These are phyloP conservation scores for Aspergillus sp. DNA, from an alignment of 2,329 filamentous ascomycete species.

Conservation along the genomic window DNA sequence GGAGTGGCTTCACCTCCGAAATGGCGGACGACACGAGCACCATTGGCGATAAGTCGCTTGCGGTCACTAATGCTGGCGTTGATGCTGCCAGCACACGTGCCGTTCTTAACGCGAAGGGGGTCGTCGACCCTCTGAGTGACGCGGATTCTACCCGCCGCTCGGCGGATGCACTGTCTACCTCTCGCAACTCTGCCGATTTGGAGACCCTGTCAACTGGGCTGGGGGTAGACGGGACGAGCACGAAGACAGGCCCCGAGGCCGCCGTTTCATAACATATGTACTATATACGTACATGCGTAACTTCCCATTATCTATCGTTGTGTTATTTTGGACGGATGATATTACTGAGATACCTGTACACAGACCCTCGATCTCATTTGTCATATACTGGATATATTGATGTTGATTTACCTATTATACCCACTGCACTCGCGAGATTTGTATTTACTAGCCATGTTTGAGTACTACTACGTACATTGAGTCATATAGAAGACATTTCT, in stretches of 20 bases:
- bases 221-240: neutral
- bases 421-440: too few species aligned
- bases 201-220: conserved; percentile 9
- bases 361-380: too few species aligned
- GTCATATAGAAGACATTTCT: too few species aligned
- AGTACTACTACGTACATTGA: too few species aligned
- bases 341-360: too few species aligned
- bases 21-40: conserved; percentile 27
- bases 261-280: neutral
- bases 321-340: too few species aligned
- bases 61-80: conserved; percentile 14
- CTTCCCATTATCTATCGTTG: too few species aligned
- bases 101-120: conserved; percentile 26
- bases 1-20: conserved; percentile 30
- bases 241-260: conserved; percentile 23
- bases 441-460: too few species aligned
- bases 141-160: conserved; percentile 21
- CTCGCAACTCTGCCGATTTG: conserved; percentile 8
- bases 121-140: conserved; percentile 20
- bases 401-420: too few species aligned
- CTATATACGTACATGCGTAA: too few species aligned
- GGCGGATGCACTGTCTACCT: conserved; percentile 24
- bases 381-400: too few species aligned
- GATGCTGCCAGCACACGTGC: conserved; percentile 33
- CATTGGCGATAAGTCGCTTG: conserved; percentile 24